These are phyloP conservation scores for Durio zibethinus DNA, from an alignment of 345 rosid species.

Conservation along the genomic window DNA sequence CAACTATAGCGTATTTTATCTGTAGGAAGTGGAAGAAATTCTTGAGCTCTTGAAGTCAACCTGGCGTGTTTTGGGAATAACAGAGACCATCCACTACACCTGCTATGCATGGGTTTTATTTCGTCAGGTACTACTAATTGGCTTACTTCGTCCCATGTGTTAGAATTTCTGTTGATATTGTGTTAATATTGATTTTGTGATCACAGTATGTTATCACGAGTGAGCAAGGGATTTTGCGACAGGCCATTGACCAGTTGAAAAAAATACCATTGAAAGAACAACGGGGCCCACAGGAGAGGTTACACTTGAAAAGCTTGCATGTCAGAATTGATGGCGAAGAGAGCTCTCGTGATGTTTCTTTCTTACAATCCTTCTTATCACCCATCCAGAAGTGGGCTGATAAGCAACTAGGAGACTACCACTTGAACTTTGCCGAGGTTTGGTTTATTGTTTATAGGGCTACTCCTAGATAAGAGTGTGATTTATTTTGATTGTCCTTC, in stretches of 20 bases:
- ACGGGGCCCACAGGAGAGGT: slow-evolving; percentile 94
- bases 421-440: slow-evolving; percentile 88
- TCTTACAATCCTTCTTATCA: slow-evolving; percentile 78
- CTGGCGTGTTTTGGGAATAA: slow-evolving; percentile 93
- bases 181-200: slow-evolving; percentile 33
- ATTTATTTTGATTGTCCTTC: neutral
- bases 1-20: neutral
- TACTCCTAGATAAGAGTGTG: neutral
- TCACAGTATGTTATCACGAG: slow-evolving; percentile 79
- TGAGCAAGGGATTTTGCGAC: slow-evolving; percentile 75
- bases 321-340: slow-evolving; percentile 67
- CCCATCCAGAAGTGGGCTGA: slow-evolving; percentile 93
- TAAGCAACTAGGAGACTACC: slow-evolving; percentile 85
- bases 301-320: slow-evolving; percentile 75
- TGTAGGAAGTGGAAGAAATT: slow-evolving; percentile 95
- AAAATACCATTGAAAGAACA: slow-evolving; percentile 87
- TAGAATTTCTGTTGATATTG: slow-evolving; percentile 2
- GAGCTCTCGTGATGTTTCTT: slow-evolving; percentile 43
- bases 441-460: slow-evolving; percentile 16
- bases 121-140: slow-evolving; percentile 68
- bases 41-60: slow-evolving; percentile 95
- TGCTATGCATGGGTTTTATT: slow-evolving; percentile 89
- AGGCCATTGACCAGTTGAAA: slow-evolving; percentile 82
- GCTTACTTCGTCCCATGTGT: slow-evolving; percentile 4
- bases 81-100: slow-evolving; percentile 91